These are phyloP conservation scores for Beta lomatogona DNA, from an alignment of 179 eudicot genomes.

Conservation along the genomic window DNA sequence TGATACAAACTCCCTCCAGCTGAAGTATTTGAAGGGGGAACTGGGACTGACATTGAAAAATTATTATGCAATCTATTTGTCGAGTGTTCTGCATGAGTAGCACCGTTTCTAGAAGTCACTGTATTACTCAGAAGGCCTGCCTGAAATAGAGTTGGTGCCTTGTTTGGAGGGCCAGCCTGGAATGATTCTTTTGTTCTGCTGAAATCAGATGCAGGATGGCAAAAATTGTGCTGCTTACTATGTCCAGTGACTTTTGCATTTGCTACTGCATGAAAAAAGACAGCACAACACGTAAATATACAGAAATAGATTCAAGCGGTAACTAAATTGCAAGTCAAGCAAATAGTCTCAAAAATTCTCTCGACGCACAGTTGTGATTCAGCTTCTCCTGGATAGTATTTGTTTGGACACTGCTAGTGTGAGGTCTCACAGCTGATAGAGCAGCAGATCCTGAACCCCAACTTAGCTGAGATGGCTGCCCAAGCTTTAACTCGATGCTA, in stretches of 20 bases:
- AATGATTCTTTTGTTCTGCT: constrained; percentile 31
- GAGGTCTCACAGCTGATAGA: constrained; percentile 31
- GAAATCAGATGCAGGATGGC: constrained; percentile 33
- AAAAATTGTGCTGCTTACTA: constrained; percentile 26
- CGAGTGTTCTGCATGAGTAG: constrained; percentile 26
- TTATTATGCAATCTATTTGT: constrained; percentile 31
- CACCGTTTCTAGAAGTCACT: constrained; percentile 23
- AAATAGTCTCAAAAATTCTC: constrained; percentile 19
- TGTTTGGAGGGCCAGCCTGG: constrained; percentile 24
- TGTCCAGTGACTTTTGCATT: constrained; percentile 29
- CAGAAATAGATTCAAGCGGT: background rate
- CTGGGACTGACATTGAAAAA: constrained; percentile 26
- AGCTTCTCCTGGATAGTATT: constrained; percentile 37
- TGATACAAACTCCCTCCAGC: constrained; percentile 25
- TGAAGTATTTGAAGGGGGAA: constrained; percentile 31
- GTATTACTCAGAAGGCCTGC: constrained; percentile 25
- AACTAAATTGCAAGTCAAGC: background rate
- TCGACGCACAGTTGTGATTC: constrained; percentile 44
- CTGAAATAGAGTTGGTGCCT: constrained; percentile 28
- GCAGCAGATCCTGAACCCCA: constrained; percentile 37
- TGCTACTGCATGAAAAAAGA: constrained; percentile 38
- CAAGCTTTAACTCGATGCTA: constrained; percentile 62
- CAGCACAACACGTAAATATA: constrained; percentile 10
- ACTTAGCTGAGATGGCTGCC: constrained; percentile 63
- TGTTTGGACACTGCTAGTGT: constrained; percentile 31